Base-by-base conservation (phyloP, 2,329 filamentous ascomycete species). In the Cercospora sojina region DNA sequence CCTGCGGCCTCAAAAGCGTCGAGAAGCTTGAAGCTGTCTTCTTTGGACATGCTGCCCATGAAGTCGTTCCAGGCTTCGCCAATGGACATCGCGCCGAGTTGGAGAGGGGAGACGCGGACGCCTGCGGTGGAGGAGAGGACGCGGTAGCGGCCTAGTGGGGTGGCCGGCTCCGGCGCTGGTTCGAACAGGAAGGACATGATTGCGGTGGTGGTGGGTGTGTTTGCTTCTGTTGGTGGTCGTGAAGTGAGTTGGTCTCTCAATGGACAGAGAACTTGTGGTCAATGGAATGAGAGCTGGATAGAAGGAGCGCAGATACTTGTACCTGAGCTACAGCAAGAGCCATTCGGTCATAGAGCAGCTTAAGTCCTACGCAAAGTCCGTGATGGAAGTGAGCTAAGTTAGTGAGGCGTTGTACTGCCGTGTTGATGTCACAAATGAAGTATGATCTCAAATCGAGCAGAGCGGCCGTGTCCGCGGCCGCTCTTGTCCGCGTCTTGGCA, bases 31-130 rank as follows among this genome's bases (percentile, higher is more conserved):
- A 90, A 88, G 1, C 85, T 82, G 1, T 83, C 83, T 59, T 86
- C 81, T 74, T 91, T 86, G 74, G 86, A 83, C 77, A 89, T 91
- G 41, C 83, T 83, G 32, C 90, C 90, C 84, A 92, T 85, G 60
- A 81, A 82, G 58, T 77, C 71, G 57, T 60, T 66, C 90, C 84
- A 92, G 85, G 61, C 81, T 81, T 64, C 49, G 3, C 88, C 88
- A 77, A 90, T 87, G 77, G 85, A 87, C 87, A 90, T 89, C 61
- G 81, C 81, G 10, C 88, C 89, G 1, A 92, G 82, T 51, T 77
- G 77, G 43, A 82, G 72, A 0, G 80, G 79, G 13, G 76, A 79
- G 57, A 79, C 79, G 56, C 82, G 80, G 13, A 86, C 79, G 18
- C 80, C 82, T 0, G 84, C 85, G 0, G 79, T 80, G 6, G 84